Conservation (phyloP, 2,329 filamentous ascomycete species). For the Teratosphaeria nubilosa region DNA sequence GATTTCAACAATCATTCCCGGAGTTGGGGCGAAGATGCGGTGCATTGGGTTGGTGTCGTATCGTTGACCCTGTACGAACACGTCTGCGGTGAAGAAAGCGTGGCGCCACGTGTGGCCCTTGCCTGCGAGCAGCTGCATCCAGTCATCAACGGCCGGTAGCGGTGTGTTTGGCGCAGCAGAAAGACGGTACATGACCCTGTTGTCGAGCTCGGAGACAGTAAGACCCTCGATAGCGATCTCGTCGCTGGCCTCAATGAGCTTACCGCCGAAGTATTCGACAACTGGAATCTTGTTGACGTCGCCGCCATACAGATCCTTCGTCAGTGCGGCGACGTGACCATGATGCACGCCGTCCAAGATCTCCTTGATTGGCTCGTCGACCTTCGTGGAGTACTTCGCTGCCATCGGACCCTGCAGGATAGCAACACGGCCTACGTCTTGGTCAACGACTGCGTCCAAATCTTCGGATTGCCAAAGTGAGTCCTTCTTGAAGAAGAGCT, state of each 20-base stretch:
- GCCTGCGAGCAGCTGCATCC: conserved; percentile 82
- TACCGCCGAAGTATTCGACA: conserved; percentile 92
- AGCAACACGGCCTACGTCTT: conserved; percentile 92
- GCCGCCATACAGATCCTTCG: conserved; percentile 67
- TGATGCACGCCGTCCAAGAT: conserved; percentile 88
- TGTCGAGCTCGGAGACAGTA: conserved; percentile 65
- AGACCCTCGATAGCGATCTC: conserved; percentile 77
- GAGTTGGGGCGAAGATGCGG: conserved; percentile 76
- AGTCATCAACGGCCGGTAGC: conserved; percentile 70
- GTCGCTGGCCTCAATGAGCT: conserved; percentile 60
- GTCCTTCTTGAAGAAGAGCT: conserved; percentile 99
- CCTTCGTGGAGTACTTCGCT: conserved; percentile 75
- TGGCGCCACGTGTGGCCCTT: conserved; percentile 84
- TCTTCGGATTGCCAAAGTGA: conserved; percentile 99
- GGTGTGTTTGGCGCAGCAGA: conserved; percentile 62
- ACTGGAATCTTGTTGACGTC: conserved; percentile 67
- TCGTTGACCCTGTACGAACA: conserved; percentile 88
- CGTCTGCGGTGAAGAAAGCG: conserved; percentile 85
- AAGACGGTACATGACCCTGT: conserved; percentile 77
- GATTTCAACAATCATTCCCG: conserved; percentile 85
- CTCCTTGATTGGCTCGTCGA: conserved; percentile 90
- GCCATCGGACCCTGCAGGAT: conserved; percentile 93
- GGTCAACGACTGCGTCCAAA: conserved; percentile 84
- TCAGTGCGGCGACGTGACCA: conserved; percentile 70
- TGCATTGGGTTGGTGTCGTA: conserved; percentile 96